A percentile compares a stretch with the other conserved stretches of the same genome.
These are phyloP conservation scores for Delitschia confertaspora DNA, from an alignment of 495 filamentous ascomycete genomes.

Conservation along the genomic window DNA sequence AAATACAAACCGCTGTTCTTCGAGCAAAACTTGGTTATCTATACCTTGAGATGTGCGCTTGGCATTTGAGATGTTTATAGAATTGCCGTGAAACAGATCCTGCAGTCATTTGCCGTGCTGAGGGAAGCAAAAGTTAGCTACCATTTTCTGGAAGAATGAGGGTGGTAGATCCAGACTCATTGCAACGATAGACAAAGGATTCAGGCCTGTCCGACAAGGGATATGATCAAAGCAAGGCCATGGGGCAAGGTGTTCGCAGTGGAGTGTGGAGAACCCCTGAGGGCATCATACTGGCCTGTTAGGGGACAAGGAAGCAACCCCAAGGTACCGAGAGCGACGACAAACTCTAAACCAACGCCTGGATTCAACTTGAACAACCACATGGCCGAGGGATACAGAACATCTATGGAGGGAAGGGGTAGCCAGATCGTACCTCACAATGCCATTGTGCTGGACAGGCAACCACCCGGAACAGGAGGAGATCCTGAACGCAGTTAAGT, in stretches of 20 bases:
- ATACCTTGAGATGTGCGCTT: too few relatives aligned
- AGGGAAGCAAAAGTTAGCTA: neutral
- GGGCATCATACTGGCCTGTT: constrained; percentile 18
- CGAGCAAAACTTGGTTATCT: too few relatives aligned
- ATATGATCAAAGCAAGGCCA: constrained; percentile 18
- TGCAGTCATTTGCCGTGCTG: neutral
- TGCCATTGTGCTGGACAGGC: constrained; percentile 3
- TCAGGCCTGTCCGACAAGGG: constrained; percentile 17
- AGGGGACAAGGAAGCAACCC: constrained; percentile 18
- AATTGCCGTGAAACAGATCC: neutral
- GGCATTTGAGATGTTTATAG: neutral
- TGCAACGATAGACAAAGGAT: neutral
- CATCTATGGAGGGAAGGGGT: too few relatives aligned
- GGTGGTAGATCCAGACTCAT: too few relatives aligned
- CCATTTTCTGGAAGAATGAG: neutral
- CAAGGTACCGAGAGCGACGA: constrained; percentile 23
- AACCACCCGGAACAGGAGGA: too few relatives aligned
- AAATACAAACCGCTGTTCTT: too few relatives aligned
- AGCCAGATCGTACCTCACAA: constrained; percentile 11
- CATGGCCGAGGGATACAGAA: too few relatives aligned
- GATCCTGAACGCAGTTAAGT: too few relatives aligned
- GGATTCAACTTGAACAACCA: neutral
- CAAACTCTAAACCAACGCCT: constrained; percentile 26
- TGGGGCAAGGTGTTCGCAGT: constrained; percentile 12
- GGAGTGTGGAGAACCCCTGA: constrained; percentile 25